phyloP scores from a whole-genome alignment of 495 filamentous ascomycete species.

The Talaromyces trachyspermus region DNA sequence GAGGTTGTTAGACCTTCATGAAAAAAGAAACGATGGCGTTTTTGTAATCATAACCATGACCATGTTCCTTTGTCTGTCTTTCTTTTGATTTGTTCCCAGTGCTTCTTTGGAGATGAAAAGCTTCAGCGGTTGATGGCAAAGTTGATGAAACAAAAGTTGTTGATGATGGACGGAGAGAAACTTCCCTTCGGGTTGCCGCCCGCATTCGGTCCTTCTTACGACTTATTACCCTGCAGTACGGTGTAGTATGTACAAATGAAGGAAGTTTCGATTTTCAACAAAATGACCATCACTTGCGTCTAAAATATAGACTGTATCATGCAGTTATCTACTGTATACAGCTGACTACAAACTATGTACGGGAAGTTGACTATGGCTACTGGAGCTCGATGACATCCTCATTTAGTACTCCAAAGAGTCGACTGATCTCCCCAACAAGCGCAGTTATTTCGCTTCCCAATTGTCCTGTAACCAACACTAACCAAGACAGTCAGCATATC shows the following conservation, averaged over 20 bases:
- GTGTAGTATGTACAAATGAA: no score
- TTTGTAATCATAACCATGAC: no score
- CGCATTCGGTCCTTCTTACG: constrained; percentile 2
- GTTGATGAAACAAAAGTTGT: constrained; percentile 17
- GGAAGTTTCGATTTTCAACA: no score
- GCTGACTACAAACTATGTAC: no score
- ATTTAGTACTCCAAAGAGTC: constrained; percentile 64
- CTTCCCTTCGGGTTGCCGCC: constrained; percentile 7
- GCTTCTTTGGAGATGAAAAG: constrained; percentile 15
- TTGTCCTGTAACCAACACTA: constrained; percentile 48
- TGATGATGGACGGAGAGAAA: constrained; percentile 6
- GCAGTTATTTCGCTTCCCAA: constrained; percentile 43
- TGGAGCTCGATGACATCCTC: constrained; percentile 68
- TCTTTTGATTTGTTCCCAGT: no score
- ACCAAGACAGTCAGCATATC: constrained; percentile 7
- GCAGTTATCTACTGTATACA: no score
- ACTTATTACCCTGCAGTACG: no score
- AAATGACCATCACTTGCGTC: no score
- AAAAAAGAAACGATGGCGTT: constrained; percentile 15
- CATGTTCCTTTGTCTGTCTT: no score
- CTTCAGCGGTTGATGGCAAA: constrained; percentile 17
- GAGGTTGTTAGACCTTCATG: constrained; percentile 36
- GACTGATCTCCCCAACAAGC: constrained; percentile 42
- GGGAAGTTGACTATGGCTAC: constrained; percentile 17
- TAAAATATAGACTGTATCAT: no score